phyloP scores from a whole-genome alignment of 176 grass and related monocot genomes.

The Leersia perrieri region DNA sequence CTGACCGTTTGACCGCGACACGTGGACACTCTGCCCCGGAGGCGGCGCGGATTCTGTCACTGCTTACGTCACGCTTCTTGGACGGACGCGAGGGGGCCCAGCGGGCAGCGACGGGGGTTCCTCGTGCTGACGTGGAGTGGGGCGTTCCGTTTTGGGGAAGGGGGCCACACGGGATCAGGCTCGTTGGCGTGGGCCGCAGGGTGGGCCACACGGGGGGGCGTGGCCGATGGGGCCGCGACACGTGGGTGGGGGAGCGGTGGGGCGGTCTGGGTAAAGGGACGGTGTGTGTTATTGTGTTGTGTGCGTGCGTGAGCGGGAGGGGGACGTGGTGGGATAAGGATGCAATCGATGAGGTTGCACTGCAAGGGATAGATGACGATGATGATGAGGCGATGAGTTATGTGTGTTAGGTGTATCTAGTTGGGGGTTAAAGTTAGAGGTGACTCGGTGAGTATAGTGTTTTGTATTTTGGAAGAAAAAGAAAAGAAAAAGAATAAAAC shows the following conservation, averaged over 20 bases:
- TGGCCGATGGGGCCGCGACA: conserved; percentile 40
- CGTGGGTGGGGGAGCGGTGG: conserved; percentile 1
- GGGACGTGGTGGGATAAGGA: conserved; percentile 51
- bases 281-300: not conserved
- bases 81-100: conserved; percentile 16
- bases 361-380: not conserved
- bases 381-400: not conserved
- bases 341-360: not conserved
- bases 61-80: conserved; percentile 71
- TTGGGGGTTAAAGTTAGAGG: conserved; percentile 14
- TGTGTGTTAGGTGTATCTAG: conserved; percentile 2
- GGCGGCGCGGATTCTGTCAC: conserved; percentile 69
- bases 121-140: conserved; percentile 22
- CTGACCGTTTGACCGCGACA: conserved; percentile 46
- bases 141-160: conserved; percentile 58
- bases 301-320: not conserved
- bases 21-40: conserved; percentile 32
- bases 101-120: not conserved
- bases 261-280: conserved; percentile 5
- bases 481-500: not conserved
- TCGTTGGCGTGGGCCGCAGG: too few species aligned
- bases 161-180: not conserved
- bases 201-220: not conserved
- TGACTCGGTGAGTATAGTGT: too few species aligned
- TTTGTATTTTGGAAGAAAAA: not conserved